Conservation (phyloP, 1,284 basidiomycete genomes). For the Pascua sp. region DNA sequence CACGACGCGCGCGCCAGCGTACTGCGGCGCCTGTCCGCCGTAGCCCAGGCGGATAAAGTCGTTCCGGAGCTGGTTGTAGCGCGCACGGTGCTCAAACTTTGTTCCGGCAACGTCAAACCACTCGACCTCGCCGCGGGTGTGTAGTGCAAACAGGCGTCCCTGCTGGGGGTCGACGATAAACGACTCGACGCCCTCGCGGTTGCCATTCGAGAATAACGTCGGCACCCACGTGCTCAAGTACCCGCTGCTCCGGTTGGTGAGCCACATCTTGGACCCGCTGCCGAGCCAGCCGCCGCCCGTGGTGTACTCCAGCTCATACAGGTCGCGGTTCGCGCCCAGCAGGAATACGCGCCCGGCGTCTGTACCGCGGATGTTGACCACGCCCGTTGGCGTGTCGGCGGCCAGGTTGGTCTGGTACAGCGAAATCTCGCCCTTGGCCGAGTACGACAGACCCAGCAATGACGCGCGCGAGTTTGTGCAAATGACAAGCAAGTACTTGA, state of each 20-base stretch:
- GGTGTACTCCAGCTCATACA: slow-evolving; percentile 93
- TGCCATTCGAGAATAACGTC: slow-evolving; percentile 6
- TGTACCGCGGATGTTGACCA: slow-evolving; percentile 78
- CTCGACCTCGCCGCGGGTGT: slow-evolving; percentile 35
- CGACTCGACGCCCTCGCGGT: slow-evolving; percentile 39
- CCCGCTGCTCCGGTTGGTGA: slow-evolving; percentile 36
- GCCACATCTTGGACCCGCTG: slow-evolving; percentile 51
- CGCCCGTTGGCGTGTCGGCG: slow-evolving; percentile 65
- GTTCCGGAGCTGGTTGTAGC: slow-evolving; percentile 21
- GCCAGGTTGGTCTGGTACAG: slow-evolving; percentile 88
- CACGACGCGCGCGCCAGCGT: slow-evolving; percentile 31
- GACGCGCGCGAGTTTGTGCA: slow-evolving; percentile 79
- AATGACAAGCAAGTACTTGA: slow-evolving; percentile 83
- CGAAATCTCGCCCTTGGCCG: slow-evolving; percentile 61
- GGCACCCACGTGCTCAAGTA: slow-evolving; percentile 35
- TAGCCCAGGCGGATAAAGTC: slow-evolving; percentile 21
- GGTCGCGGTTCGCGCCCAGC: slow-evolving; percentile 77
- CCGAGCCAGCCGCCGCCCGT: slow-evolving; percentile 86
- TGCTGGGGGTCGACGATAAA: slow-evolving; percentile 39
- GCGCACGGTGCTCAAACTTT: slow-evolving; percentile 27
- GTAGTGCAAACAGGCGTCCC: slow-evolving; percentile 36
- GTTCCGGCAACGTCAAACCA: slow-evolving; percentile 31
- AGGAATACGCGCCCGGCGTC: slow-evolving; percentile 85
- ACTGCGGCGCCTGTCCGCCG: slow-evolving; percentile 12
- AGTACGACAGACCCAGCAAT: slow-evolving; percentile 75